Conservation (phyloP, 2,329 filamentous ascomycete genomes). For the Trichoderma gracile region DNA sequence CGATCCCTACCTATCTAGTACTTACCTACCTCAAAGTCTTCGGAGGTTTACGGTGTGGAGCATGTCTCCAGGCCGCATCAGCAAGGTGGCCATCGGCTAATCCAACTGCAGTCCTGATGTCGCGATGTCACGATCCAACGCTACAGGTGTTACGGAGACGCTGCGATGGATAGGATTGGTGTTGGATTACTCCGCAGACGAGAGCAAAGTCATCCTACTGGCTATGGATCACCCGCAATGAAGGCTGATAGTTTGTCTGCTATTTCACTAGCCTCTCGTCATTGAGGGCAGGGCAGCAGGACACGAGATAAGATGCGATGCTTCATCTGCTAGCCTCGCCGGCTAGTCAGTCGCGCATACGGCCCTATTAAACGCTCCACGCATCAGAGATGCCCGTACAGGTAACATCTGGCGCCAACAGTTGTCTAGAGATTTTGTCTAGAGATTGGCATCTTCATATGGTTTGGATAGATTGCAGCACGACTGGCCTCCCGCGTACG, state of each 20-base stretch:
- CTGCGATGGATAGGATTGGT: background rate
- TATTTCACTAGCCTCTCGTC: background rate
- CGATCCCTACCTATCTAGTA: no score
- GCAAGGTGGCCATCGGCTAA: background rate
- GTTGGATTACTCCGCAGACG: background rate
- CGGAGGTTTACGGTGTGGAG: background rate
- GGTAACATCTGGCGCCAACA: background rate
- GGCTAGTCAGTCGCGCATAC: background rate
- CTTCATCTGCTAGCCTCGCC: conserved; percentile 3
- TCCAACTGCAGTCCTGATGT: conserved; percentile 12
- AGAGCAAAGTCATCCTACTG: background rate
- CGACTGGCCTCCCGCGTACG: background rate
- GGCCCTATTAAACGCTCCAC: conserved; percentile 14
- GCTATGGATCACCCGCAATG: background rate
- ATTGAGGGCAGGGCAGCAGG: background rate
- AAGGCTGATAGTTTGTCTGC: background rate
- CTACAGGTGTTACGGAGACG: background rate
- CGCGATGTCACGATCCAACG: background rate
- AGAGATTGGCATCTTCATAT: no score
- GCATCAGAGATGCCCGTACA: conserved; percentile 3
- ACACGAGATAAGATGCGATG: conserved; percentile 12
- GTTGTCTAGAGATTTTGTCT: no score
- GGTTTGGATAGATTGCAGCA: no score
- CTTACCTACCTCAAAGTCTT: no score
- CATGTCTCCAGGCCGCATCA: background rate